These are phyloP conservation scores for Kentomonas sorsogonicus DNA, from an alignment of 208 protist genomes.

Conservation along the genomic window DNA sequence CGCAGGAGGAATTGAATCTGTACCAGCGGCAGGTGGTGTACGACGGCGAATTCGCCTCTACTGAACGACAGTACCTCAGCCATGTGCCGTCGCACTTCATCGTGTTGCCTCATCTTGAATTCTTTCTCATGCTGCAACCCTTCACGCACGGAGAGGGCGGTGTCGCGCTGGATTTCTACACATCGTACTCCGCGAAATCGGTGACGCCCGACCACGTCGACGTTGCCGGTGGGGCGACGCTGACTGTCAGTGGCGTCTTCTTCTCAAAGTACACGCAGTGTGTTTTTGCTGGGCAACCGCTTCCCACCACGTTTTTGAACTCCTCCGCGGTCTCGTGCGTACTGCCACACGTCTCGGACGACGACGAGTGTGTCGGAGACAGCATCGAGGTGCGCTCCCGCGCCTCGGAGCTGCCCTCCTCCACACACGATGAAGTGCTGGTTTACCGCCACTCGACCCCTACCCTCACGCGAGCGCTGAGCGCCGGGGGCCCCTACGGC, in stretches of 20 bases:
- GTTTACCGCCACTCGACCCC: slow-evolving; percentile 12
- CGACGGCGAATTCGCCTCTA: too few species aligned
- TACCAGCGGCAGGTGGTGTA: too few species aligned
- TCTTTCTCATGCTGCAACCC: too few species aligned
- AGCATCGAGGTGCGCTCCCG: slow-evolving; percentile 2
- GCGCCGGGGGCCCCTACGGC: slow-evolving; percentile 11
- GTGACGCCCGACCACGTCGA: slow-evolving; percentile 18
- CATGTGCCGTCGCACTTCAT: too few species aligned
- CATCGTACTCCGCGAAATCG: slow-evolving; percentile 18
- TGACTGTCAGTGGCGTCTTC: slow-evolving; percentile 24
- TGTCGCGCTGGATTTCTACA: slow-evolving; percentile 9
- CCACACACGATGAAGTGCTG: slow-evolving; percentile 1
- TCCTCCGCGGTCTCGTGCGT: slow-evolving; percentile 12
- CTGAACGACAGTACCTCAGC: too few species aligned
- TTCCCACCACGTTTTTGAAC: slow-evolving; percentile 5
- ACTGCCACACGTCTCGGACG: background rate
- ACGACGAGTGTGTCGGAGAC: background rate
- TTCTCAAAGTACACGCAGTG: slow-evolving; percentile 12
- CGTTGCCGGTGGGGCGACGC: slow-evolving; percentile 9
- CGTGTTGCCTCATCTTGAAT: too few species aligned
- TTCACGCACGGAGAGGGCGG: too few species aligned
- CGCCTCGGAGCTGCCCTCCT: background rate
- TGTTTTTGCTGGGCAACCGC: background rate
- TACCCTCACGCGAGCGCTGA: background rate
- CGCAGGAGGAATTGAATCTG: too few species aligned